Evolutionary conservation across 1,139 yeast genomes (phyloP).

Genomic region (Ogataea hybrid): DNA sequence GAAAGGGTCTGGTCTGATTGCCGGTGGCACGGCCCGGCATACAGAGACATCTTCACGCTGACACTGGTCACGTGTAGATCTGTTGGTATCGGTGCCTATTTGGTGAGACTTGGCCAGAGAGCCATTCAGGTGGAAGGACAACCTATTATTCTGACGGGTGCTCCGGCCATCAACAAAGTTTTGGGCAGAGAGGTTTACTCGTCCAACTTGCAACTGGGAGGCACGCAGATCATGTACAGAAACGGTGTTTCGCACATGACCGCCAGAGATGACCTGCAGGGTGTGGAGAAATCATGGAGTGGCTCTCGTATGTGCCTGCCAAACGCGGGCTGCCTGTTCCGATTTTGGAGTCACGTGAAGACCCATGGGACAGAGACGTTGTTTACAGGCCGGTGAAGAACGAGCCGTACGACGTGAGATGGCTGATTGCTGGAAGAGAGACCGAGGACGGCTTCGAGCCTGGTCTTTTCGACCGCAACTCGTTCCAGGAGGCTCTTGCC

Average conservation of each 20-base stretch:
- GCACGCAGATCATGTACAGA: constrained; percentile 97
- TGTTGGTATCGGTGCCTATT: constrained; percentile 98
- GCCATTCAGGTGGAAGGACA: constrained; percentile 98
- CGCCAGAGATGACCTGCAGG: constrained; percentile 93
- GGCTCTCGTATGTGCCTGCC: constrained; percentile 97
- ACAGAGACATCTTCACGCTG: constrained; percentile 93
- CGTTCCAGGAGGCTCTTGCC: constrained; percentile 95
- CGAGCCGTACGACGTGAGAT: constrained; percentile 86
- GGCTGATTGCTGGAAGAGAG: constrained; percentile 88
- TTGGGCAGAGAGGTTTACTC: constrained; percentile 96
- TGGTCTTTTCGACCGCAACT: constrained; percentile 88
- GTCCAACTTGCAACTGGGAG: constrained; percentile 96
- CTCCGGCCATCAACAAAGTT: constrained; percentile 96
- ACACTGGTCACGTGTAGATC: constrained; percentile 98
- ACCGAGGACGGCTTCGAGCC: constrained; percentile 69
- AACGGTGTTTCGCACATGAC: constrained; percentile 98
- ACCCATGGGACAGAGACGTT: constrained; percentile 91
- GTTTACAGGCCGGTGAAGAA: constrained; percentile 73
- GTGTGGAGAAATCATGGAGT: constrained; percentile 90
- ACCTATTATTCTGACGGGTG: constrained; percentile 97
- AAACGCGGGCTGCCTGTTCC: constrained; percentile 91
- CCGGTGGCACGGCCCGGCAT: constrained; percentile 98
- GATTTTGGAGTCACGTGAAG: constrained; percentile 68
- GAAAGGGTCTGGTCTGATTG: constrained; percentile 96
- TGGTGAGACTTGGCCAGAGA: constrained; percentile 97